Conservation (phyloP, 257 asterid species). For the Craterostigma plantagineum region DNA sequence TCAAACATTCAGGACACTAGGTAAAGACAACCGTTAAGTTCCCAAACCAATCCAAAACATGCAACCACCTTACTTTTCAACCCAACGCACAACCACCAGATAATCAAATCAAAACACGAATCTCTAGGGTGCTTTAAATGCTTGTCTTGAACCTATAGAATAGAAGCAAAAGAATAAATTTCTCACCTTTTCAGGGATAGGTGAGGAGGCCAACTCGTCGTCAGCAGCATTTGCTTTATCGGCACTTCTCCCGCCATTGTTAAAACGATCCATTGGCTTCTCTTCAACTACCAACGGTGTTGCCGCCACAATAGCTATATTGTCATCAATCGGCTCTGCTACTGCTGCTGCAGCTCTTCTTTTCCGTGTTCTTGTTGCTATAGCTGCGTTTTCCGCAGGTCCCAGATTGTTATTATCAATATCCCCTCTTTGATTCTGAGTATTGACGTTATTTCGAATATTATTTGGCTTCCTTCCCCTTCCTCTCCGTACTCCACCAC, state of each 20-base stretch:
- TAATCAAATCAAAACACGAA: neutral
- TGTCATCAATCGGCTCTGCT: constrained; percentile 22
- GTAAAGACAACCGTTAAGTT: constrained; percentile 4
- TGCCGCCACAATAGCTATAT: constrained; percentile 21
- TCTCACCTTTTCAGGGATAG: constrained; percentile 56
- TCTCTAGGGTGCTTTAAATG: neutral
- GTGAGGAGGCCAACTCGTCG: constrained; percentile 33
- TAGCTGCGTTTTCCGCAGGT: constrained; percentile 25
- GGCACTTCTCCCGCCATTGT: constrained; percentile 32
- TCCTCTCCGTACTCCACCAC: constrained; percentile 67
- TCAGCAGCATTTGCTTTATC: constrained; percentile 39
- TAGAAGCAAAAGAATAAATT: constrained; percentile 1
- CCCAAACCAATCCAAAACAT: constrained; percentile 4
- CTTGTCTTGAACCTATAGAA: neutral
- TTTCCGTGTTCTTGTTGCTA: constrained; percentile 47
- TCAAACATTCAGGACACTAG: neutral
- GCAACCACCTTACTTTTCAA: neutral
- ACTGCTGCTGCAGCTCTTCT: constrained; percentile 36
- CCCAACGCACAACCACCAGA: neutral
- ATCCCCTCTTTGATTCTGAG: neutral
- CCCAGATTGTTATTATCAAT: constrained; percentile 9
- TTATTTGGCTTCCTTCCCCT: constrained; percentile 16
- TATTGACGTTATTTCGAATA: too few relatives aligned
- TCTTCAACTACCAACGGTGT: constrained; percentile 20
- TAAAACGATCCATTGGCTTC: constrained; percentile 35